Conservation (phyloP, 73 alveolate genomes). For the Paramecium pentaurelia region DNA sequence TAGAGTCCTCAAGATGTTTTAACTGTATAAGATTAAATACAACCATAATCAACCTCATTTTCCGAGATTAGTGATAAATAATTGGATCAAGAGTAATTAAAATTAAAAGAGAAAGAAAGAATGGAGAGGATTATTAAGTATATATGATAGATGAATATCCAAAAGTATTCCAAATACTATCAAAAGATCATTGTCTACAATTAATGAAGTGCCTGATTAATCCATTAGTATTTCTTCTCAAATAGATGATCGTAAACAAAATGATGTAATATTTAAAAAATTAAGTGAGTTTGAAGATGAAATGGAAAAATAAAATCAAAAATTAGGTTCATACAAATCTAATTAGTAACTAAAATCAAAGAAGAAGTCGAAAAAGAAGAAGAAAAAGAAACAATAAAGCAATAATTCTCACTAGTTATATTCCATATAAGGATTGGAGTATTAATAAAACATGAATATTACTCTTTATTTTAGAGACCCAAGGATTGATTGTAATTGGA, state of each 20-base stretch:
- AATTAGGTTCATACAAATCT: background rate
- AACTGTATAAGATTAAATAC: background rate
- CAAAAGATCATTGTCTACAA: background rate
- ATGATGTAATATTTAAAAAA: background rate
- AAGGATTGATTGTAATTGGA: conserved; percentile 20
- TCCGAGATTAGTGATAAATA: background rate
- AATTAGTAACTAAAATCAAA: background rate
- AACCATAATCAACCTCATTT: background rate
- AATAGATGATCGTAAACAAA: background rate
- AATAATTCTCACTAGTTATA: background rate
- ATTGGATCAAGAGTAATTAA: background rate
- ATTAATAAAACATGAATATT: background rate
- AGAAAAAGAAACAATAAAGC: background rate
- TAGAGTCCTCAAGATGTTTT: background rate
- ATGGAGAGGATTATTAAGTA: background rate
- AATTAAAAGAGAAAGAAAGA: background rate
- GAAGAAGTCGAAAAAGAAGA: background rate
- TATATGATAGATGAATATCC: background rate
- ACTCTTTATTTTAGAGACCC: background rate
- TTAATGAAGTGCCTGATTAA: background rate
- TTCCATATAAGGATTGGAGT: background rate
- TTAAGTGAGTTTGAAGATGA: background rate
- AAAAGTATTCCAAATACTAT: background rate
- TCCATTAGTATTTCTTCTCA: background rate
- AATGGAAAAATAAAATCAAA: background rate